Base-by-base conservation (phyloP, 164 flowering plant species). In the Amborella trichopoda region DNA sequence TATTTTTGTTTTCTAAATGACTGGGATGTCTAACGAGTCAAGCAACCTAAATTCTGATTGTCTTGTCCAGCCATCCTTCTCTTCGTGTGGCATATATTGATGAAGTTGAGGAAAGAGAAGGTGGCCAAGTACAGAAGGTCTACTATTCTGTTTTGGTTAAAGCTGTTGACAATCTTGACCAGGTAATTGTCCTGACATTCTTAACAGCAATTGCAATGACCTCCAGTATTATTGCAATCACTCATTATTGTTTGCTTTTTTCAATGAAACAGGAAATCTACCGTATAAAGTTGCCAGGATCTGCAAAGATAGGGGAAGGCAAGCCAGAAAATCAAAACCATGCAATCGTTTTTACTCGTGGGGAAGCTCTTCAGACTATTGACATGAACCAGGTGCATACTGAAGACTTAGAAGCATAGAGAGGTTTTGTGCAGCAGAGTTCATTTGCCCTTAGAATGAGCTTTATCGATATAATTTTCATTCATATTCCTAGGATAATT, bases 301-400 rank as follows among this genome's bases (percentile, higher is more conserved):
- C 95, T 48, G 90, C 93, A 59, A 91, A 74, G 62, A 43, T 91
- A 46, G 99, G 99, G 56, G 99, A 91, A 80, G 96, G 99, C 28
- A 91, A 91, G 64, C 99, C 99, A 45, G 99, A 91, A 74, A 91
- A 91, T 62, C 99, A 91, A 60, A 91, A 91, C 53, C 99, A 91
- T 62, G 99, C 99, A n/a, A 78, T 91, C 37, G 62, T 91, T 56
- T 91, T 91, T 33, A 74, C 86, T 30, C 67, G 95, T 59, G 99
- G 99, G 17, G 99, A 91, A 71, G 99, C 96, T 52, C 86, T 91
- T 63, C 99, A 91, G 56, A 68, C 96, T 33, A 91, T 91, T 64
- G 99, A 91, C 60, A 91, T 91, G 99, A 91, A 91, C 55, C 99
- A 91, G 82, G 98, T 87, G 59, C 6, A 37, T n/a, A 6, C 5